Evolutionary conservation across 345 rosid species (phyloP).

Genomic region (Moringa oleifera): DNA sequence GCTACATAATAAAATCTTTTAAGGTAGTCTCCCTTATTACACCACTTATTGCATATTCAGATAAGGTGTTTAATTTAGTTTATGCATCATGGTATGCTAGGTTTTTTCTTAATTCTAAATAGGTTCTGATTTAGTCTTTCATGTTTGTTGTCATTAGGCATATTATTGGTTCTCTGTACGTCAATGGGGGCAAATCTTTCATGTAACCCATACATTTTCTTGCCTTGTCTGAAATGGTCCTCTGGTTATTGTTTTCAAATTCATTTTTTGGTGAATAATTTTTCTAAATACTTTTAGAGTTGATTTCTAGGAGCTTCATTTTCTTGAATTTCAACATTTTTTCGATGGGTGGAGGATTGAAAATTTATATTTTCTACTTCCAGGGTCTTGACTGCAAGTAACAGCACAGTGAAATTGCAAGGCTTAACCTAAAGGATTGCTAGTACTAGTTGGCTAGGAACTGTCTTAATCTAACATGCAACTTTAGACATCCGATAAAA

Average conservation of each 20-base stretch:
- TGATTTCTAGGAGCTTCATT: neutral
- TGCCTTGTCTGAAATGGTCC: neutral
- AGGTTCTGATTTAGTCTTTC: no score
- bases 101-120: no score
- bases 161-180: neutral
- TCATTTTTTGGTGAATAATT: neutral
- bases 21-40: no score
- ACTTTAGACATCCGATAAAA: conserved; percentile 65
- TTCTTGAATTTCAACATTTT: no score
- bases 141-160: neutral
- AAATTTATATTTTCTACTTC: neutral
- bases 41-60: no score
- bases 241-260: neutral
- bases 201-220: neutral
- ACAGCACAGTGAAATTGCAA: conserved; percentile 54
- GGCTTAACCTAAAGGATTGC: conserved; percentile 65
- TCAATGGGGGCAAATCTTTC: no score
- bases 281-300: neutral
- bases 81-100: no score
- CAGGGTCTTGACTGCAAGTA: conserved; percentile 65
- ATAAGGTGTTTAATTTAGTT: no score
- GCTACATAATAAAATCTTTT: no score
- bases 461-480: conserved; percentile 51
- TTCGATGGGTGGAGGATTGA: no score
- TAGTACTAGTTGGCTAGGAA: conserved; percentile 63